phyloP scores from a whole-genome alignment of 1,284 basidiomycete genomes.

The Leccinum griseonigrum region DNA sequence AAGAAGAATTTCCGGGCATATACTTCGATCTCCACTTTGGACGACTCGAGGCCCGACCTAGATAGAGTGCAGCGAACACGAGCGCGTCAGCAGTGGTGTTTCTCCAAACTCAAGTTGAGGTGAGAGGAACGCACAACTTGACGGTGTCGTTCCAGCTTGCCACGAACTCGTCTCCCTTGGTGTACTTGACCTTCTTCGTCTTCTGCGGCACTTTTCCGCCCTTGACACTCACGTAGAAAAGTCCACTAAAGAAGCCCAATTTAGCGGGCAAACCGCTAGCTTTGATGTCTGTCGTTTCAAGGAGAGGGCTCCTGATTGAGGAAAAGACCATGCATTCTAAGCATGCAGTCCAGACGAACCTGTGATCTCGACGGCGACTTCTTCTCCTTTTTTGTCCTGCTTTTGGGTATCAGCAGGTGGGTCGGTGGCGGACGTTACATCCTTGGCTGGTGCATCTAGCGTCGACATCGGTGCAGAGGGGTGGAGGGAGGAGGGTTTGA shows the following conservation, averaged over 20 bases:
- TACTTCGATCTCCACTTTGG: constrained; percentile 34
- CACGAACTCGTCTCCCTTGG: constrained; percentile 28
- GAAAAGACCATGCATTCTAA: not conserved
- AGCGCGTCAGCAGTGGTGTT: constrained; percentile 2
- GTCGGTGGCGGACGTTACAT: not conserved
- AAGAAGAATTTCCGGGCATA: constrained; percentile 32
- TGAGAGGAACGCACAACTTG: constrained; percentile 21
- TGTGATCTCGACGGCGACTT: constrained; percentile 31
- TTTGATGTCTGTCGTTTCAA: constrained; percentile 24
- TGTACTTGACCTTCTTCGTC: constrained; percentile 29
- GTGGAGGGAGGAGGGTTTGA: not conserved
- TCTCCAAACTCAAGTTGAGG: not conserved
- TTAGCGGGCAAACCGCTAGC: constrained; percentile 33
- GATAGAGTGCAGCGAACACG: not conserved
- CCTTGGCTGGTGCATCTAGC: constrained; percentile 7
- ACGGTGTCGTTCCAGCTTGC: constrained; percentile 28
- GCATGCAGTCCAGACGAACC: constrained; percentile 4
- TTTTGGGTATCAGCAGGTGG: not conserved
- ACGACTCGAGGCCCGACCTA: constrained; percentile 32
- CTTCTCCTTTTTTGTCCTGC: constrained; percentile 9
- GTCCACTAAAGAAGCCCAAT: constrained; percentile 27
- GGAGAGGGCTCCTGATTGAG: not conserved
- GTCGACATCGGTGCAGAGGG: constrained; percentile 14
- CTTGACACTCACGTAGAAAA: constrained; percentile 30
- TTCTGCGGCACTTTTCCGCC: constrained; percentile 26